Percentiles rank a stretch among this genome's conserved stretches.
phyloP scores from a whole-genome alignment of 2,329 filamentous ascomycete species.

The Alternaria arbusti region DNA sequence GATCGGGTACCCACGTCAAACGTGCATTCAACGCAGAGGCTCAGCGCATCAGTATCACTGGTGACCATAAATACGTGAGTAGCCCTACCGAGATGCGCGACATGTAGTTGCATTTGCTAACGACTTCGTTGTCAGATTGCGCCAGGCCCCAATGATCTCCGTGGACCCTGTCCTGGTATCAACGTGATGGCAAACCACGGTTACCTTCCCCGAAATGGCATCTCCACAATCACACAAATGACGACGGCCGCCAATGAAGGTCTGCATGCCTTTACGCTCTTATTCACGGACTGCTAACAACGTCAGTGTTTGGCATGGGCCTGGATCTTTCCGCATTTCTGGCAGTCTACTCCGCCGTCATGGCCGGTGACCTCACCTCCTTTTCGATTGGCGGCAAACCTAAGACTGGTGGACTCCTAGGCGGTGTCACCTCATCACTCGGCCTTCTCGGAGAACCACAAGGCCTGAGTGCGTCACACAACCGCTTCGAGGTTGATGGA shows the following conservation, averaged over 20 bases:
- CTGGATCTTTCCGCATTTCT: conserved; percentile 24
- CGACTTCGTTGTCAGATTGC: conserved; percentile 4
- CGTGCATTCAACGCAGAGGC: conserved; percentile 20
- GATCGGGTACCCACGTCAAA: conserved; percentile 4
- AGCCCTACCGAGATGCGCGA: neutral
- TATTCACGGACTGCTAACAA: neutral
- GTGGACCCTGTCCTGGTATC: conserved; percentile 11
- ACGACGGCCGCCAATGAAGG: conserved; percentile 9
- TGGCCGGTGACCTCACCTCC: conserved; percentile 18
- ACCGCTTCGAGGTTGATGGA: conserved; percentile 25
- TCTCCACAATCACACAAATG: conserved; percentile 8
- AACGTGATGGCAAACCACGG: conserved; percentile 11
- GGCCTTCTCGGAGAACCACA: conserved; percentile 20
- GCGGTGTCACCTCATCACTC: conserved; percentile 19
- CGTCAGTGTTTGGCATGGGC: conserved; percentile 13
- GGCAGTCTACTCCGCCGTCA: conserved; percentile 19
- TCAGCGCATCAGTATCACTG: conserved; percentile 18
- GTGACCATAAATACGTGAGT: conserved; percentile 17
- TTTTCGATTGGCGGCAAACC: conserved; percentile 22
- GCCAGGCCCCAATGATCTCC: conserved; percentile 9
- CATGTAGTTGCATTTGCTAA: neutral
- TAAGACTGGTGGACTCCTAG: conserved; percentile 22
- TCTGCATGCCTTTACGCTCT: neutral
- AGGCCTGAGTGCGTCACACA: conserved; percentile 26
- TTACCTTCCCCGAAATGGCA: conserved; percentile 7